Evolutionary conservation across 306 rosid species (phyloP), one percentile per base, ranked within the genome.

Genomic region (Fagus crenata): DNA sequence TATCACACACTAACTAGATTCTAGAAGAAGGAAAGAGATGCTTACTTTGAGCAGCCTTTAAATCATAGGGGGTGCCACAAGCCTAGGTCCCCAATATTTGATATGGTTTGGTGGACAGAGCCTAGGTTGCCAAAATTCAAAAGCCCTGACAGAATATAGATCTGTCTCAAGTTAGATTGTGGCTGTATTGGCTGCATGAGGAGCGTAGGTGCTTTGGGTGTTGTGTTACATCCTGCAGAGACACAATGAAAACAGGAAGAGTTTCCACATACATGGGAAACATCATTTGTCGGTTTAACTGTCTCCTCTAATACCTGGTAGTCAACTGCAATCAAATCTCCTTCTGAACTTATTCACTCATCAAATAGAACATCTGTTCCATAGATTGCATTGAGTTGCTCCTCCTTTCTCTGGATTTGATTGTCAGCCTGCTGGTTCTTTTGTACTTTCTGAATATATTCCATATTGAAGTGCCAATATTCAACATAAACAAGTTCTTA

Each of bases 371-470:
- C 51, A 9, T 58, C 14, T 22, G 6, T 32, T 22, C 36, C 65
- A 11, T 58, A 58, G 65, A 58, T 58, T 58, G 36, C 65, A 28
- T 58, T 9, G 15, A 7, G 65, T 59, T 59, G 37, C 35, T 59
- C 4, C 28, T 53, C 58, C 65, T 59, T 59, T 59, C 2, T 4
- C 18, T 12, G 14, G 32, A 12, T 33, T 14, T 33, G 68, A 11
- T 61, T 33, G 18, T 32, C 41, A 4, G 32, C 68, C 68, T 33
- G 68, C 32, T 33, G 0, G 7, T 12, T 61, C 40, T 61, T 13
- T 61, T 61, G 14, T 61, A 61, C 68, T 61, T 33, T 61, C 68
- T 11, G 41, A 61, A 61, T 35, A 61, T 61, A 33, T 61, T 33
- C 41, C 41, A 32, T 33, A 32, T 33, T 61, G 18, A 33, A 37